These are phyloP conservation scores for Inga oerstediana DNA, from an alignment of 306 rosid genomes.

Conservation along the genomic window DNA sequence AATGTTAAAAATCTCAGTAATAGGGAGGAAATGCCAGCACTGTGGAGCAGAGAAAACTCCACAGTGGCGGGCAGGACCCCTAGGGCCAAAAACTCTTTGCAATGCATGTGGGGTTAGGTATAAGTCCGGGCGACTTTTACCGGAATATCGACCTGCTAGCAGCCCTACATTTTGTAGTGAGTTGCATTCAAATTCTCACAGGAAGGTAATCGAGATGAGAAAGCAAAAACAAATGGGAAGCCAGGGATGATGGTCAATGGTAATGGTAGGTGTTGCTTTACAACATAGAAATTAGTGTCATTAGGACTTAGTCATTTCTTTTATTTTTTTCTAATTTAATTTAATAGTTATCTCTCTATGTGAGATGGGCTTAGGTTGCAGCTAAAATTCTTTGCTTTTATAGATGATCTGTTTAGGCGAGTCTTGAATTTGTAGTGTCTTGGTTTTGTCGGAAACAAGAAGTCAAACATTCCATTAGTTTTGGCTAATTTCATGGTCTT, in stretches of 20 bases:
- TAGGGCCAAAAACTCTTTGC: slow-evolving; percentile 73
- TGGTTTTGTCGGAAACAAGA: background rate
- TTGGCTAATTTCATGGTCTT: background rate
- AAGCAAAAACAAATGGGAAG: background rate
- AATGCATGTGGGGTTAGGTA: slow-evolving; percentile 70
- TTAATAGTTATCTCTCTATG: background rate
- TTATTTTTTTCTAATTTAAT: background rate
- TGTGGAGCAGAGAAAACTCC: slow-evolving; percentile 69
- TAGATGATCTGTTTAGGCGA: background rate
- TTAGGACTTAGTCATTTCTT: background rate
- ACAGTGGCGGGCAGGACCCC: slow-evolving; percentile 74
- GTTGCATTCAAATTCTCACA: slow-evolving; percentile 76
- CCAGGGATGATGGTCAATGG: background rate
- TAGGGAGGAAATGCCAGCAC: slow-evolving; percentile 52
- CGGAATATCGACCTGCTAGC: slow-evolving; percentile 67
- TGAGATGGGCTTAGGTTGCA: background rate
- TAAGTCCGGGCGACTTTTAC: slow-evolving; percentile 69
- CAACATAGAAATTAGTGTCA: background rate
- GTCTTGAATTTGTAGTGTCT: background rate
- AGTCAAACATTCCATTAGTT: background rate
- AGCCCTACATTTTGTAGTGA: slow-evolving; percentile 66
- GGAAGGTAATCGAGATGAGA: slow-evolving; percentile 62
- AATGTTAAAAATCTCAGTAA: slow-evolving; percentile 8
- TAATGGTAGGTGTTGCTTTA: background rate
- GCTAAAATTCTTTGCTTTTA: background rate